Evolutionary conservation across 73 alveolate genomes (phyloP).

Genomic region (Paramecium pentaurelia): DNA sequence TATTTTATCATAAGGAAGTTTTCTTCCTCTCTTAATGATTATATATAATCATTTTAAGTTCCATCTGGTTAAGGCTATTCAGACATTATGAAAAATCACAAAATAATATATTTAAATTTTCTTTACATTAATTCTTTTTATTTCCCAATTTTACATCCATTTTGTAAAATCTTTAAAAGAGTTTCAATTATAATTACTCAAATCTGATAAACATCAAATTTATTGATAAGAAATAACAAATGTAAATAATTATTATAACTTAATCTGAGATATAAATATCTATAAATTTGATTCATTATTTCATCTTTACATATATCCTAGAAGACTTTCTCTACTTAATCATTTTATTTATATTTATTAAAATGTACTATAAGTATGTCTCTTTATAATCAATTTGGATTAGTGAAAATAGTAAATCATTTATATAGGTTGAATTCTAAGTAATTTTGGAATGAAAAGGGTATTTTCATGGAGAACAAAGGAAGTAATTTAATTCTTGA

Average conservation of each 20-base stretch:
- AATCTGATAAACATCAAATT: neutral
- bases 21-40: constrained; percentile 42
- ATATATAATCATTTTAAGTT: neutral
- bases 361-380: too few relatives aligned
- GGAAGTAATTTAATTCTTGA: neutral
- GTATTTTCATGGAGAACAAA: neutral
- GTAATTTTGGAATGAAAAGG: neutral
- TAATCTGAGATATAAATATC: too few relatives aligned
- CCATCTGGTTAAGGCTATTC: neutral
- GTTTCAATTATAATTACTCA: neutral
- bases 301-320: too few relatives aligned
- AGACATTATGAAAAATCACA: neutral
- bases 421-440: neutral
- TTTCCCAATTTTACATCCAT: neutral
- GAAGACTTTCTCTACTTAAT: too few relatives aligned
- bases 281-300: too few relatives aligned
- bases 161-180: neutral
- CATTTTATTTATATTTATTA: neutral
- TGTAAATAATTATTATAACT: too few relatives aligned
- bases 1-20: constrained; percentile 5
- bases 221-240: too few relatives aligned
- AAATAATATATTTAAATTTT: neutral
- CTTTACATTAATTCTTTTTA: neutral
- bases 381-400: too few relatives aligned
- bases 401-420: neutral